Evolutionary conservation across 257 asterid species (phyloP), one percentile per base, ranked within the genome.

Genomic region (Scutellaria minor): DNA sequence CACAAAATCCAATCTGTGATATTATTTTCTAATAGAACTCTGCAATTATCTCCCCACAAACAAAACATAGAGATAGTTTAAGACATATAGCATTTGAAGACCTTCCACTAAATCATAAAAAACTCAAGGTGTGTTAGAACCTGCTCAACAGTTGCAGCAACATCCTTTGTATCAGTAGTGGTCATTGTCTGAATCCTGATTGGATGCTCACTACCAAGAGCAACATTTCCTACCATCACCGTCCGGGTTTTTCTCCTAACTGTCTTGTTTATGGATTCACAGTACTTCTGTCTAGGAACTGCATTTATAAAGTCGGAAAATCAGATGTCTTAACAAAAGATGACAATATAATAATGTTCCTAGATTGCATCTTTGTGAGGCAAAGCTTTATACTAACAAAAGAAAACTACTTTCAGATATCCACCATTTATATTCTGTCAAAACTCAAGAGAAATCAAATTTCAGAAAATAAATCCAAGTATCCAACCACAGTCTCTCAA

Each of bases 121-220:
- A 72, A 72, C 55, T 64, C 9, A 27, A 44, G 66, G 48, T 52
- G 47, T 53, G 37, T 73, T 42, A 37, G 78, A 80, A 92, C 98
- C 99, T 95, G 90, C 78, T 92, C 97, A 67, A 95, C 98, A 48
- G 99, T 95, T 18, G 80, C 98, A 72, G 98, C 88, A 15, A 95
- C 90, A 78, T 95, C 98, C 83, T 95, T 95, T n/a, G 99, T 95
- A 80, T 95, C 99, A 0, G 99, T 80, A 37, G 98, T 95, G 76
- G 99, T 92, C 98, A 95, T 95, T 41, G 99, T 95, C 56, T 95
- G 99, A 83, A 95, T 77, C 83, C 98, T 87, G 56, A 95, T 90
- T 35, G 99, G 99, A 86, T 95, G 99, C 58, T 92, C 91, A 70
- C 99, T 92, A 59, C 99, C 99, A 61, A 95, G 83, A 47, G 97